These are phyloP conservation scores for Eucalyptus urophylla DNA, from an alignment of 345 rosid genomes.

Conservation along the genomic window DNA sequence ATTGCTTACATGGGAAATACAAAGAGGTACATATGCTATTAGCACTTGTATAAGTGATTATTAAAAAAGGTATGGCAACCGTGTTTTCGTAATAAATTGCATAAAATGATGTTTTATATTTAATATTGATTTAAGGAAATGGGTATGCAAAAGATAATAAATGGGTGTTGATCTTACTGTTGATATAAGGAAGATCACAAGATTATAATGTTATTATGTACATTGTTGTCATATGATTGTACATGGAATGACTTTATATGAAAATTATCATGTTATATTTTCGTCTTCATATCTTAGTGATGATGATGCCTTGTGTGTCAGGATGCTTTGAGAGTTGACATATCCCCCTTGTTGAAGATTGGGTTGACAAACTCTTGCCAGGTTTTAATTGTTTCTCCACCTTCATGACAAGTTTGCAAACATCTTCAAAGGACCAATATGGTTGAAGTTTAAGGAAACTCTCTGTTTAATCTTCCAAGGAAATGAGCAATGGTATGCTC, in stretches of 20 bases:
- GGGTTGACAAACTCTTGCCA: no score
- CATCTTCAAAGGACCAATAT: no score
- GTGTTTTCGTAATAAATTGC: background rate
- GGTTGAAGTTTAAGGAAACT: no score
- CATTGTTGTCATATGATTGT: fast-evolving
- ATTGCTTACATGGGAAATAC: background rate
- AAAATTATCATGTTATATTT: no score
- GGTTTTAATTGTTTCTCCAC: no score
- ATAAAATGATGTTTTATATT: background rate
- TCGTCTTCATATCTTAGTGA: background rate
- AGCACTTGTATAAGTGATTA: background rate
- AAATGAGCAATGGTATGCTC: no score
- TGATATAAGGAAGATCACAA: background rate
- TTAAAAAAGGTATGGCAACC: background rate
- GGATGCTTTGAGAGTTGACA: no score
- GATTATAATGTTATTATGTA: background rate
- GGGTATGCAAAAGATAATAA: background rate
- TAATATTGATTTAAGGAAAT: background rate
- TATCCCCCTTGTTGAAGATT: no score
- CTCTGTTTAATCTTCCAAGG: no score
- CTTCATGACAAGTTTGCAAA: no score
- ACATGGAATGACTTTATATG: no score
- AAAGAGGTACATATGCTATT: background rate
- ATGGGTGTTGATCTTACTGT: background rate
- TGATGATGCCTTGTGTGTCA: no score